Base-by-base conservation (phyloP, 192 early-diverging fungal genomes). In the Backusella liffmaniae region DNA sequence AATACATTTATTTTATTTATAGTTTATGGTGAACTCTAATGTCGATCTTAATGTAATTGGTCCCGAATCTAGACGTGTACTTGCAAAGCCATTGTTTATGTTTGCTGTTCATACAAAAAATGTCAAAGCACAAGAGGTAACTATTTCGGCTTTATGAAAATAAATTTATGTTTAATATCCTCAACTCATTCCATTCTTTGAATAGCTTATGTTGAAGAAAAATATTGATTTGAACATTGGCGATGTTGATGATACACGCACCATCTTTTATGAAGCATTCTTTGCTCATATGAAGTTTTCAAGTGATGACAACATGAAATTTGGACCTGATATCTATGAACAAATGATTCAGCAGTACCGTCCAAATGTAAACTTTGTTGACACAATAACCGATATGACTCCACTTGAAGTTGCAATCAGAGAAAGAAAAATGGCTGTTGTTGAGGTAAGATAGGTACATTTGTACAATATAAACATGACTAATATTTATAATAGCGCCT, bases 401-500 rank as follows among this genome's bases (percentile, higher is more conserved):
- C 75, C 80, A 29, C 44, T 88, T 12, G 87, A 87, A 74, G 66
- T 79, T 67, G 86, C 86, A 0, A 86, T 88, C 46, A 41, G 67
- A 9, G 21, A 78, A 21, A 56, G 26, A 16, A 76, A 88, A 51
- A 29, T 56, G 0, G 42, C 41, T 2, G 23, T 83, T 35, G 59
- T 88, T 18, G 70, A 84, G 70, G 82, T 83, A 79, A 44, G 30
- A 73, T 4, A 46, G 2, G 46, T 21, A 44, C 13, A 56, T 70
- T 67, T 51, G 8, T 32, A 66, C 5, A 18, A 34, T 9, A 8
- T 37, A 56, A 5, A 13, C 42, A 16, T 44, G 15, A 44, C 42
- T 21, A 13, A 70, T 8, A 8, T 39, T 32, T 23, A 10, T 36
- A 36, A 13, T 66, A 83, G 77, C 75, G 75, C 36, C 73, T 88